These are phyloP conservation scores for Neocallimastix lanati DNA, from an alignment of 192 early-diverging fungal genomes.

Conservation along the genomic window DNA sequence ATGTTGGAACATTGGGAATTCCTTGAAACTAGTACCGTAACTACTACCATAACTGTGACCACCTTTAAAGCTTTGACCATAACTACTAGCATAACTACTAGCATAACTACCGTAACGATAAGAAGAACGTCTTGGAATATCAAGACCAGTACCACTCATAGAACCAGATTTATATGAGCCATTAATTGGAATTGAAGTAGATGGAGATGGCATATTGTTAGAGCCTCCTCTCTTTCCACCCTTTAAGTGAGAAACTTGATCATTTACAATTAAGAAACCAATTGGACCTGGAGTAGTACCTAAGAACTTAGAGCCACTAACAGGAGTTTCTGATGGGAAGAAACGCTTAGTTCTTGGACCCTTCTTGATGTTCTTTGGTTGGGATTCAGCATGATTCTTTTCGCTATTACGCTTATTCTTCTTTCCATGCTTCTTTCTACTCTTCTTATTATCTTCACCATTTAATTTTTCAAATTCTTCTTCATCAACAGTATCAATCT, in stretches of 20 bases:
- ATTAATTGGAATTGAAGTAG: neutral
- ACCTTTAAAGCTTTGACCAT: neutral
- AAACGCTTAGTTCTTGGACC: neutral
- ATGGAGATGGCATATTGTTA: neutral
- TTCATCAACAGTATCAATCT: neutral
- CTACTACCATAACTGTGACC: neutral
- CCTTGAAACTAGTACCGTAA: neutral
- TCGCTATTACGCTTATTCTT: neutral
- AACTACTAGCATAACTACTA: neutral
- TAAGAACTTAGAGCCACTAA: neutral
- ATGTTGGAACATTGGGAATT: conserved; percentile 28
- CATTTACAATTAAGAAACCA: conserved; percentile 16
- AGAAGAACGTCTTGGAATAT: neutral
- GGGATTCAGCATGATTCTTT: neutral
- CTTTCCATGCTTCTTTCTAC: neutral
- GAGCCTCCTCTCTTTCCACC: neutral
- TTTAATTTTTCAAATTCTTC: neutral
- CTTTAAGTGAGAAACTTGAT: neutral
- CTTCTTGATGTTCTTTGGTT: neutral
- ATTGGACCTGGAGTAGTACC: neutral
- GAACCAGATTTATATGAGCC: neutral
- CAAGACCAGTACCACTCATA: neutral
- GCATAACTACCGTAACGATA: neutral
- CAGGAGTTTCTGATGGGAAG: neutral
- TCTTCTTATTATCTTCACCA: neutral